Evolutionary conservation across 1,284 basidiomycete genomes (phyloP), one percentile per base, ranked within the genome.

Genomic region (Xerocomus nothofagi): DNA sequence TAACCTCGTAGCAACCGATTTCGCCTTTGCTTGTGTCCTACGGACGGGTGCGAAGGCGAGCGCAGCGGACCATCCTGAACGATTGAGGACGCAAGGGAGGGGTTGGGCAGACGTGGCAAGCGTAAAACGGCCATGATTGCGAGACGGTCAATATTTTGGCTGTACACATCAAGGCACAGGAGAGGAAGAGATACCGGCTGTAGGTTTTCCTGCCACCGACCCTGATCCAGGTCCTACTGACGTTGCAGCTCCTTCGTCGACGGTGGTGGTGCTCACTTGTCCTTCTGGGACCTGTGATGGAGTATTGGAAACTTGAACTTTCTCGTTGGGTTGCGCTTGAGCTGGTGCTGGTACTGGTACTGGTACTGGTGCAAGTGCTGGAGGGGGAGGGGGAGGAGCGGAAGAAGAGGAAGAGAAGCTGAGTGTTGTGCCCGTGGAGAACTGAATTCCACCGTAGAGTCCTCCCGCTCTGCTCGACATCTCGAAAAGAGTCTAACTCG

Each of bases 31-130:
- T 32, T 70, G 67, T 53, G 71, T 73, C 55, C 84, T 76, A 45
- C 87, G 80, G 39, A 88, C 77, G 39, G 88, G 89, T 15, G 89
- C 89, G 60, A 91, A 91, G 10, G 88, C 89, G 55, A 91, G 84
- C n/a, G 88, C 80, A 54, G 89, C 86, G 59, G 89, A 91, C 88
- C 89, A 91, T 70, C 81, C 86, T 88, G 63, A 55, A 24, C 47
- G 51, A 56, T 52, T 54, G 49, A 50, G 40, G 40, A 39, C n/a
- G 30, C 34, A 44, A 50, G 26, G 29, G 12, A 21, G 29, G 24
- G n/a, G 18, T 49, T 24, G 46, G 32, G 29, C 26, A 4, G 39
- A 33, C 32, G 51, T 39, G 45, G 39, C 38, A 49, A 44, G 48
- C 55, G 54, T 42, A 44, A 64, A 66, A 70, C 62, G 52, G 59